These are phyloP conservation scores for Calcarisporium arbuscula DNA, from an alignment of 2,329 filamentous ascomycete species.

Conservation along the genomic window DNA sequence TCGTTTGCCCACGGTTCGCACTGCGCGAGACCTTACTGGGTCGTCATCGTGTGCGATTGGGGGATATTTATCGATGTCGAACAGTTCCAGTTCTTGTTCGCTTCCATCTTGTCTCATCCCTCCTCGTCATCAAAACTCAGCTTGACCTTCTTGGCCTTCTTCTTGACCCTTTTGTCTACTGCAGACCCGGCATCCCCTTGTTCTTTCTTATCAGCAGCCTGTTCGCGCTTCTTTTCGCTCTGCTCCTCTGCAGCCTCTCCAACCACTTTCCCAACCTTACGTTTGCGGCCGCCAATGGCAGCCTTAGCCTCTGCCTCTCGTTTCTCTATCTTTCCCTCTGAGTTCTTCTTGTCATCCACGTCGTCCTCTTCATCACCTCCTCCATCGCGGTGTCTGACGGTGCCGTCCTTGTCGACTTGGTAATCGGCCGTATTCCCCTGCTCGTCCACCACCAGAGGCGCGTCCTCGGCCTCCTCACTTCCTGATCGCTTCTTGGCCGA, in stretches of 20 bases:
- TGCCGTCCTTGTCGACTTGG: slow-evolving; percentile 37
- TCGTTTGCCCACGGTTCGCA: too few relatives aligned
- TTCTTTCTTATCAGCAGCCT: slow-evolving; percentile 9
- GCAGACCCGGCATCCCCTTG: slow-evolving; percentile 13
- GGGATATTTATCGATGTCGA: neutral
- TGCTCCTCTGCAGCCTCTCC: slow-evolving; percentile 25
- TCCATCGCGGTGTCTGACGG: slow-evolving; percentile 26
- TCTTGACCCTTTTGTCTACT: slow-evolving; percentile 34
- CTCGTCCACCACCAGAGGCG: slow-evolving; percentile 68
- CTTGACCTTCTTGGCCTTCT: slow-evolving; percentile 59
- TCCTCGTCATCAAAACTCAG: slow-evolving; percentile 61
- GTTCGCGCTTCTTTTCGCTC: slow-evolving; percentile 8
- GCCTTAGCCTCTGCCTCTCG: slow-evolving; percentile 20
- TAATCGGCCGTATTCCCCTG: slow-evolving; percentile 56
- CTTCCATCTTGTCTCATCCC: slow-evolving; percentile 27
- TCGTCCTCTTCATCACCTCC: slow-evolving; percentile 13
- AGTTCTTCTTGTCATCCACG: slow-evolving; percentile 25
- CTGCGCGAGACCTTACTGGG: too few relatives aligned
- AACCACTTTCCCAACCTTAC: slow-evolving; percentile 39
- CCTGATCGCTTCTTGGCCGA: slow-evolving; percentile 48
- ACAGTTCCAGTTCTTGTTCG: slow-evolving; percentile 10
- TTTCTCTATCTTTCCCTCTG: slow-evolving; percentile 21
- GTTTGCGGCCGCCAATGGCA: slow-evolving; percentile 40
- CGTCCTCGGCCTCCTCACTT: slow-evolving; percentile 70
- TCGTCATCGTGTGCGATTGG: too few relatives aligned